A percentile compares a stretch with the other conserved stretches of the same genome.
Evolutionary conservation across 2,329 filamentous ascomycete genomes (phyloP).

Genomic region (Cladosporium colombiae): DNA sequence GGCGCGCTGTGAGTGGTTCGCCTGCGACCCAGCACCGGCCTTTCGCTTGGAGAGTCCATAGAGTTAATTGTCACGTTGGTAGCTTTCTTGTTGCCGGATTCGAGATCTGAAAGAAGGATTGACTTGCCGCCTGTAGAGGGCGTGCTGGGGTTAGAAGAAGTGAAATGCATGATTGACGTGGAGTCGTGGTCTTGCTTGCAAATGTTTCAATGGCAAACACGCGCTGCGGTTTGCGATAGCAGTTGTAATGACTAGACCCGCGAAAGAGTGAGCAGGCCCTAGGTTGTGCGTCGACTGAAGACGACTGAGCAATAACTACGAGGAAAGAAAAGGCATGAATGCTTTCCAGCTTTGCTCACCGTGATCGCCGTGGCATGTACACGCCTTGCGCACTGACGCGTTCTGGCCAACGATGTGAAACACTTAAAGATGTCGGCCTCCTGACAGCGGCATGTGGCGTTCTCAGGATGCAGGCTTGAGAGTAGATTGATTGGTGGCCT

Average conservation of each 20-base stretch:
- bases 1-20: constrained; percentile 25
- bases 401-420: constrained; percentile 10
- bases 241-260: neutral
- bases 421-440: neutral
- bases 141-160: constrained; percentile 15
- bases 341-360: neutral
- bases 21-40: constrained; percentile 27
- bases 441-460: constrained; percentile 17
- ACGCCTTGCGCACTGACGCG: constrained; percentile 20
- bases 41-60: constrained; percentile 22
- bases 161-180: neutral
- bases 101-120: constrained; percentile 22
- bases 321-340: neutral
- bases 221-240: neutral
- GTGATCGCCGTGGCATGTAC: constrained; percentile 13
- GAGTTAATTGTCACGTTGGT: constrained; percentile 23
- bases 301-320: neutral
- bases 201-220: neutral
- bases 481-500: constrained; percentile 4
- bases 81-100: constrained; percentile 24
- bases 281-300: neutral
- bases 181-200: neutral
- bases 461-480: neutral
- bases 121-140: constrained; percentile 12
- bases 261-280: constrained; percentile 8